Evolutionary conservation across 139 green algal species (phyloP), one percentile per base, ranked within the genome.

Genomic region (Chlorella vulgaris): DNA sequence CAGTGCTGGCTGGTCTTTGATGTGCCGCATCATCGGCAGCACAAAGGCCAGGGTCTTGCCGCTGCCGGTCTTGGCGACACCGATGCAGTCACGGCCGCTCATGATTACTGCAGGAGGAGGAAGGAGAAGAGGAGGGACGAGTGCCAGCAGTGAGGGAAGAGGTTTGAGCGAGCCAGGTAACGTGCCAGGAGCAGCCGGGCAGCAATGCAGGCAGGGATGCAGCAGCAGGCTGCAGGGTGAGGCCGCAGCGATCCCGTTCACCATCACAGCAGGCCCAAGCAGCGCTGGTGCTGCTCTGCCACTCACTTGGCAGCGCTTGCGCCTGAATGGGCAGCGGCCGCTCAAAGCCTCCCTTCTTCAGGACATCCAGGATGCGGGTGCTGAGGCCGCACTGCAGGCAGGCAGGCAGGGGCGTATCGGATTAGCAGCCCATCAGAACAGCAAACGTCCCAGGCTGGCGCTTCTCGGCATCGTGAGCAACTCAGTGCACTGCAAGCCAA

Each of bases 1-100:
- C 33, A 98, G 83, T 29, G 89, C 79, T 42, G 88, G 86, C 90
- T 99, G 96, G 87, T 98, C 97, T 84, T 96, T 97, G 69, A 99
- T 93, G 87, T 99, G 97, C 1, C 96, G 88, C 84, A 99, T 82
- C 91, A 98, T 94, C 58, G 97, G 97, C 76, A 99, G 88, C 74
- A 99, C 92, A 81, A 98, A 99, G 2, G 95, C 97, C 13, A 99
- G 86, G 15, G 97, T 99, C 92, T 99, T 99, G 83, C 97, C 97
- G 58, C 81, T 93, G 55, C 97, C 97, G 6, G 97, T 99, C 90
- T 99, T 98, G 60, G 97, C 97, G 80, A 99, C 96, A 81, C 93
- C 97, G 36, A 99, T 98, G 89, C 93, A 98, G 90, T 99, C 97
- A 6, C 97, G 87, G 28, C 97, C 97, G 15, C 78, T 88, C 97